Base-by-base conservation (phyloP, 139 green algal species). In the Micractinium sp. region DNA sequence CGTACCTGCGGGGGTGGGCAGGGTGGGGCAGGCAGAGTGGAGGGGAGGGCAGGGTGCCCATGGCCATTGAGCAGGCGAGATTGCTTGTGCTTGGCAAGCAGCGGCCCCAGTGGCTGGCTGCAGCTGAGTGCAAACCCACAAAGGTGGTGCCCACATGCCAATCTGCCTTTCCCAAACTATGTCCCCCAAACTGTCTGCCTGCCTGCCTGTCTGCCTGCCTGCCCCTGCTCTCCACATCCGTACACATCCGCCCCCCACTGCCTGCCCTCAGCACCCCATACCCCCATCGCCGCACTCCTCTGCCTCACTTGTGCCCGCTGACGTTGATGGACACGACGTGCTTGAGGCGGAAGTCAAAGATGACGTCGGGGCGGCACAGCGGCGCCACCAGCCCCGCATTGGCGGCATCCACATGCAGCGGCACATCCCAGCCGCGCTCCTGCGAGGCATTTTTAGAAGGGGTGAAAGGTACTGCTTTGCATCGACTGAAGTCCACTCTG, bases 281-380 rank as follows among this genome's bases (percentile, higher is more conserved):
- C 27, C 69, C 69, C 69, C 71, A 18, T 2, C 71, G 4, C 31
- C 13, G 31, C 9, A 12, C 71, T 31, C 13, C 31, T 18, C 31
- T 22, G 15, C 38, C 81, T 85, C 81, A 85, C 86, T 89, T 89
- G 90, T 96, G 94, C 61, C 94, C 94, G 31, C 75, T 91, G 63
- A 82, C 81, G 85, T 95, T 96, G 91, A 96, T 96, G 83, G 93
- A 95, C 23, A 91, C 75, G 33, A 96, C 94, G 36, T 94, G 93
- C 20, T 89, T 82, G 20, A 84, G 56, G 4, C 93, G 88, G 91
- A 96, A 96, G 91, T 95, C 93, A 89, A 93, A 96, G 12, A 88
- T 73, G 16, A 95, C 60, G 69, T 95, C 90, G 1, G 94, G 92
- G 93, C 71, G 35, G 82, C 60, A 76, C 61, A 87, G 82, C 35